A percentile compares a stretch with the other conserved stretches of the same genome.
Evolutionary conservation across 352 stramenopile genomes (phyloP).

Genomic region (Aphanomyces stellatus): DNA sequence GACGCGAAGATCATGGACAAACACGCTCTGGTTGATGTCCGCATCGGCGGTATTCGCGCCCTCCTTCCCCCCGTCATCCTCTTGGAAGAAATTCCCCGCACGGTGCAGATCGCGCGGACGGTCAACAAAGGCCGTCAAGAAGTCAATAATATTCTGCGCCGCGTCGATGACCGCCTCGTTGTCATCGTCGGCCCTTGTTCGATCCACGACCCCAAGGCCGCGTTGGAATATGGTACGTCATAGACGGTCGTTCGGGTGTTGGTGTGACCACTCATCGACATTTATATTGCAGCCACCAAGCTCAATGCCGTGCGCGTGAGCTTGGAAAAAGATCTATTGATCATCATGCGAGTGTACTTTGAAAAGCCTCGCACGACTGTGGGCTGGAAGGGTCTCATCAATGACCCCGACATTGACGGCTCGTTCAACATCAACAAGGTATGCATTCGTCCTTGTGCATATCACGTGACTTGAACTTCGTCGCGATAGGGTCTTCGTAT

Average conservation of each 20-base stretch:
- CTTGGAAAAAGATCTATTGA: constrained; percentile 73
- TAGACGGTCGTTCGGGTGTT: not conserved
- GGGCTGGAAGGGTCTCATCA: constrained; percentile 87
- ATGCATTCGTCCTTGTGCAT: too few relatives aligned
- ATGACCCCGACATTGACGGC: constrained; percentile 82
- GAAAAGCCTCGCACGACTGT: constrained; percentile 86
- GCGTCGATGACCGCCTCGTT: constrained; percentile 57
- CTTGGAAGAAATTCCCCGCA: constrained; percentile 66
- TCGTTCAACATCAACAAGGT: constrained; percentile 89
- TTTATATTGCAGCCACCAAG: constrained; percentile 31
- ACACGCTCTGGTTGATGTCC: constrained; percentile 6
- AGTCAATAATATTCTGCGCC: constrained; percentile 53
- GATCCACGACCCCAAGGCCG: constrained; percentile 69
- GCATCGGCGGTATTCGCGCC: constrained; percentile 37
- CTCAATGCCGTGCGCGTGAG: constrained; percentile 61
- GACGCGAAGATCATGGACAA: constrained; percentile 17
- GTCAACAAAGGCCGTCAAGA: constrained; percentile 27
- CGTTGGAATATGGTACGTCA: constrained; percentile 48
- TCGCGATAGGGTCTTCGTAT: constrained; percentile 43
- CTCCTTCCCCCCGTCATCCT: constrained; percentile 59
- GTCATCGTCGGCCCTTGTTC: constrained; percentile 74
- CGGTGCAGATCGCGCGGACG: constrained; percentile 52
- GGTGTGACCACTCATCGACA: not conserved
- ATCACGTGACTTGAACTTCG: not conserved
- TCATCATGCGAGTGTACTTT: constrained; percentile 89